Evolutionary conservation across 2,329 filamentous ascomycete genomes (phyloP), one percentile per base, ranked within the genome.

Genomic region (Hymenoscyphus occultus): DNA sequence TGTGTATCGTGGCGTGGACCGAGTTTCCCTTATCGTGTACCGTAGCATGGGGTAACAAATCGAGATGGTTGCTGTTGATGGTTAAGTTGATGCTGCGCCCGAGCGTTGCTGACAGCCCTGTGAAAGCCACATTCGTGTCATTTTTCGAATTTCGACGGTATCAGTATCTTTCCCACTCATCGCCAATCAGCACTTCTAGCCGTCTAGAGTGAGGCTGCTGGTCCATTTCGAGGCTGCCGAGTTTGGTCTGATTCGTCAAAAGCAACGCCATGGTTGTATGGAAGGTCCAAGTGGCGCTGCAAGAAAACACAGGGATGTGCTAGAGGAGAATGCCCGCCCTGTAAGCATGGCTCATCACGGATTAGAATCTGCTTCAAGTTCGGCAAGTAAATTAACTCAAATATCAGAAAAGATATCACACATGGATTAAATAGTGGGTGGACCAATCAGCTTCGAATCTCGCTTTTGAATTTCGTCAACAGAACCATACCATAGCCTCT

Each of bases 201-300:
- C 31, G 2, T 16, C 14, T 28, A 48, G 62, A 68, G 68, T 71
- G 69, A 71, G 70, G 70, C 70, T 72, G 67, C 66, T 45, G 58
- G 45, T 19, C 59, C 31, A 57, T 56, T 54, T 48, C 60, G 58
- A 48, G 60, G 67, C 63, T 64, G 56, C 62, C 62, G 64, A 57
- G 35, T 58, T 65, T 39, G 28, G 16, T 40, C 39, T 66, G 48
- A 65, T 68, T 70, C 64, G 65, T n/a, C 14, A 14, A 48, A 39
- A 59, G 42, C 22, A 32, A 56, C 56, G 40, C 57, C 19, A 56
- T 60, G 60, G 48, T 56, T 56, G 40, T 56, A 35, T 64, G 56
- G 56, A 31, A 61, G 65, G 68, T 70, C 65, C 69, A 61, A 62
- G 66, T 69, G 69, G 68, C 67, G 67, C 65, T 67, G 62, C 42